Evolutionary conservation across 2,329 filamentous ascomycete genomes (phyloP), one percentile per base, ranked within the genome.

Genomic region (Paraconiothyrium brasiliense): DNA sequence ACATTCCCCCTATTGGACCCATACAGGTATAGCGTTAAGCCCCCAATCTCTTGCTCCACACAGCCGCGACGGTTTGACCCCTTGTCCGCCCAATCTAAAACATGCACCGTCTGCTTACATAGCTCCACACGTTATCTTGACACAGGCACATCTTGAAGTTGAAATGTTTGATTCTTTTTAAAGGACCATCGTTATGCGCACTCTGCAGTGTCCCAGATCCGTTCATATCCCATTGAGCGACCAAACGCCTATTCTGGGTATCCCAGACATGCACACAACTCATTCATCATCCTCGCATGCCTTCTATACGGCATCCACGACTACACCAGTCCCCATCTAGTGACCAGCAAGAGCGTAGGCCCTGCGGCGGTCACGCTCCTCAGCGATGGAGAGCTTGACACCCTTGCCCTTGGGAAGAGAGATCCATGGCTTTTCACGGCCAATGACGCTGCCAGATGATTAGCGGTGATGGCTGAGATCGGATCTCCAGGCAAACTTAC

Each of bases 321-420:
- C 62, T 68, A 65, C 63, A 58, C 48, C 58, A 54, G 10, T 47
- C 16, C 59, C 65, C 70, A 54, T 67, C 79, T 84, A 85, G 73
- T 83, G 78, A 58, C 81, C 79, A 75, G 86, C 84, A 73, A 86
- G 74, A 74, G 84, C 82, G 73, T 85, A 81, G 73, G 94, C 93
- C 81, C 95, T 92, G 66, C 94, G 93, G 84, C 94, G 94, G 86
- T 99, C 94, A 88, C 94, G 90, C 92, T 99, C 94, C 88, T 99
- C 94, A 76, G 94, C 93, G 80, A 99, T 98, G 81, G 91, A 90
- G 84, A 98, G 93, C 93, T 88, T 78, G 88, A 99, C 95, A 92
- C 95, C 95, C 90, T 97, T 97, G 87, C 95, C 95, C 93, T 98
- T 99, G 84, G 95, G 96, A 82, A 99, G 90, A 79, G 92, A 97